Base-by-base conservation (phyloP, 163 green algal species). In the Prototheca wickerhamii region DNA sequence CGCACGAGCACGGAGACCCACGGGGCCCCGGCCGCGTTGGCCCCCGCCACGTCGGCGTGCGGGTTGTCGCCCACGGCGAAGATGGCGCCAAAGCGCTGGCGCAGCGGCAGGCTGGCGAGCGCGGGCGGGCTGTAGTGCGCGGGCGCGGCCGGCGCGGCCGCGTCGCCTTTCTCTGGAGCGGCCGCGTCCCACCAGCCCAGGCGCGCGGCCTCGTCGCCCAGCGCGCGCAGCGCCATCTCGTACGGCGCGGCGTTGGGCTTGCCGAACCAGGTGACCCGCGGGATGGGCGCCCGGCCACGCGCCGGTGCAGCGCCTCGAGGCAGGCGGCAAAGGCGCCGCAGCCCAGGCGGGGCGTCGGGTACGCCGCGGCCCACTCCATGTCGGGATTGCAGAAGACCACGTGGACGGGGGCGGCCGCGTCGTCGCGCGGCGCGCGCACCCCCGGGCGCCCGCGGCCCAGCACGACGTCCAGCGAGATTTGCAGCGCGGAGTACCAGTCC, bases 51-150 rank as follows among this genome's bases (percentile, higher is more conserved):
- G 43, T 95, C 88, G 1, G 85, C 77, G 3, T 72, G 74, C 1
- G 84, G 83, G 64, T 95, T 95, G 77, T 95, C 88, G 0, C 87
- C 88, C 12, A 95, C 68, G 3, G 72, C 77, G 61, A 77, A 94
- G 49, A 95, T 89, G 59, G 44, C 64, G 29, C 64, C 66, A 60
- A 91, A 87, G 17, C 68, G 71, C 34, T 60, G 26, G 28, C 42
- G 42, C 15, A 51, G 15, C 42, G 15, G 42, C 42, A 18, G 15
- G 42, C 18, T 51, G 15, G 42, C 15, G 42, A 15, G 18, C 18
- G 42, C 15, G 42, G 42, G 42, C 42, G 15, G 42, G 42, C 42
- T 15, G 15, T 18, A 15, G 15, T 18, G 42, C 42, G 42, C 42
- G 15, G 42, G 42, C 15, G 42, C 42, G 15, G 15, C 15, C 15